Evolutionary conservation across 495 filamentous ascomycete genomes (phyloP), one percentile per base, ranked within the genome.

Genomic region (Copromyces sp.): DNA sequence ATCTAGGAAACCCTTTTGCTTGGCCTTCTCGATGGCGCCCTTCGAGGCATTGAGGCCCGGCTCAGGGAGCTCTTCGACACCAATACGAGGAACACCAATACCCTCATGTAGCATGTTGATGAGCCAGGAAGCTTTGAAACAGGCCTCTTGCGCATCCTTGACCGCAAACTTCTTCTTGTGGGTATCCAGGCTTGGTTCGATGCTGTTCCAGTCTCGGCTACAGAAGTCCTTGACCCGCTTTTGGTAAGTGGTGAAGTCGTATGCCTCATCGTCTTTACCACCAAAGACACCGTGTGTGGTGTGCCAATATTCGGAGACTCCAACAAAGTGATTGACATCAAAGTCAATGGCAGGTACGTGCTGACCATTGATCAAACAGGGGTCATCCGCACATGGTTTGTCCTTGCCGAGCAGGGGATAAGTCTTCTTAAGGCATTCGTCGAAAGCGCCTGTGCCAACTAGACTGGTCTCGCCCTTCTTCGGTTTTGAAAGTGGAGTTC

Each of bases 271-370:
- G 70, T 91, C 91, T 38, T 89, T 89, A 79, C 89, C 90, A 73
- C 93, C 92, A 76, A 98, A 98, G 1, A 98, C 89, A 68, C 96
- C 93, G 77, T 98, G 95, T 0, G 95, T 99, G 0, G 95, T 97
- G 82, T 99, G 95, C 95, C 95, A 99, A 79, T 97, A 99, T 78
- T 99, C 95, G 20, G 94, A 97, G 70, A 99, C 95, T 9, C 95
- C 95, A 37, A 99, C 90, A 77, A 99, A 99, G 78, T 98, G 95
- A 74, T 99, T 99, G 45, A 99, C 90, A 70, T 95, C 91, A 78
- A 98, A 99, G 80, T 99, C 95, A 71, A 99, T 98, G 1, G 95
- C 94, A 1, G 95, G 95, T 3, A 94, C 93, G 77, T 98, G 94
- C 68, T 93, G 87, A 0, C 96, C 93, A 73, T 95, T 90, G 29